phyloP scores from a whole-genome alignment of 2,329 filamentous ascomycete species.

The Apiospora aurea region DNA sequence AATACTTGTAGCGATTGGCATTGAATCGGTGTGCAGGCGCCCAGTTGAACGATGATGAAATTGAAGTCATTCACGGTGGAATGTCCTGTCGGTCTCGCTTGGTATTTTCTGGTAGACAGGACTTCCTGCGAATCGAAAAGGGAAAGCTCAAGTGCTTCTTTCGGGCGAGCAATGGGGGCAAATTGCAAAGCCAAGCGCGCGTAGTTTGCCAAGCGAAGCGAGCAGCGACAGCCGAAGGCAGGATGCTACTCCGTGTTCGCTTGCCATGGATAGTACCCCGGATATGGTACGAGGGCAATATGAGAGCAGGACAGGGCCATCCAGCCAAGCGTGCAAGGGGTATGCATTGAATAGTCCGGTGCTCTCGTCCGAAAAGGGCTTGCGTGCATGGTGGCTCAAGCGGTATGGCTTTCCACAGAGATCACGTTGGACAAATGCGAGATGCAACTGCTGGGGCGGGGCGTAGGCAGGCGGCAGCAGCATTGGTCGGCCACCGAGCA shows the following conservation, averaged over 20 bases:
- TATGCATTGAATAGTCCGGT: background rate
- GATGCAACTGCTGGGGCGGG: conserved; percentile 31
- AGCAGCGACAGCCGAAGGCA: background rate
- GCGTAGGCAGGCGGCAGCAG: conserved; percentile 11
- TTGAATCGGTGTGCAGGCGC: conserved; percentile 24
- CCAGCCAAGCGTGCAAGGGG: background rate
- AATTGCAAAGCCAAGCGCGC: background rate
- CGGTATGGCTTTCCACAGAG: conserved; percentile 9
- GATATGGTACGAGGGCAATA: background rate
- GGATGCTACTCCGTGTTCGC: background rate
- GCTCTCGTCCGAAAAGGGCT: conserved; percentile 14
- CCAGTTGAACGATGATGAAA: conserved; percentile 22
- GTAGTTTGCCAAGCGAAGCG: background rate
- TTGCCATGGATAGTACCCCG: background rate
- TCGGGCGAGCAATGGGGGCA: background rate
- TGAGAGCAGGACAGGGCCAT: background rate
- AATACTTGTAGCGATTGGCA: conserved; percentile 33
- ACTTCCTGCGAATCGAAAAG: background rate
- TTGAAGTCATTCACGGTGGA: conserved; percentile 26
- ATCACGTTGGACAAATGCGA: conserved; percentile 32
- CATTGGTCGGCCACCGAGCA: background rate
- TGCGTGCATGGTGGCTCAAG: conserved; percentile 14
- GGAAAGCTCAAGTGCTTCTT: background rate
- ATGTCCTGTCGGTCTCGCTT: background rate
- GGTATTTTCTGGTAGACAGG: background rate